phyloP scores from a whole-genome alignment of 1,139 yeast species.

The Saccharomycopsis crataegensis region DNA sequence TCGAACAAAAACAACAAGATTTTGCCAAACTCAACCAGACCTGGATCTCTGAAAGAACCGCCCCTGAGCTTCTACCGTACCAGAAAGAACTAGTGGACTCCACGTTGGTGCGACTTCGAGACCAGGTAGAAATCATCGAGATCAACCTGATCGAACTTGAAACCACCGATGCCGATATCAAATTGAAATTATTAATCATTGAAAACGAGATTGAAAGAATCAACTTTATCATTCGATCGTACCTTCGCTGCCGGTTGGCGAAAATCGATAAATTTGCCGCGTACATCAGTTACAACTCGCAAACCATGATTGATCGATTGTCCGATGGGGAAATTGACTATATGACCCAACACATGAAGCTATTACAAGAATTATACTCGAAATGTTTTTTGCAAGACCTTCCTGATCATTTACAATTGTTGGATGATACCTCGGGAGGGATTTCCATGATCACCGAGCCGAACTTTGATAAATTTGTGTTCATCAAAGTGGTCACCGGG shows the following conservation, averaged over 20 bases:
- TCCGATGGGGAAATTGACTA: slow-evolving; percentile 58
- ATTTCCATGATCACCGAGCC: slow-evolving; percentile 77
- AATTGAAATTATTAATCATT: slow-evolving; percentile 71
- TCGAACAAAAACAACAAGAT: slow-evolving; percentile 28
- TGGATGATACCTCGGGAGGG: slow-evolving; percentile 75
- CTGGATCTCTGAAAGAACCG: slow-evolving; percentile 79
- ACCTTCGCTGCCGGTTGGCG: slow-evolving; percentile 66
- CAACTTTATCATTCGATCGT: slow-evolving; percentile 70
- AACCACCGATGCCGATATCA: slow-evolving; percentile 49
- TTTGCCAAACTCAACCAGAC: slow-evolving; percentile 43
- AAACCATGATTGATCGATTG: slow-evolving; percentile 30
- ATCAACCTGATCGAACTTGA: slow-evolving; percentile 46
- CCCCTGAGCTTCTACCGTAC: slow-evolving; percentile 78
- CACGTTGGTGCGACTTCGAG: slow-evolving; percentile 50
- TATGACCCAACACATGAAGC: slow-evolving; percentile 55
- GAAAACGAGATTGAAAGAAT: slow-evolving; percentile 90
- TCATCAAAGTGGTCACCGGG: slow-evolving; percentile 48
- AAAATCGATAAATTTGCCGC: slow-evolving; percentile 67
- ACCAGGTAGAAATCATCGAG: slow-evolving; percentile 69
- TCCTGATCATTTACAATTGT: slow-evolving; percentile 59
- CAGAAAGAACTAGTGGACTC: slow-evolving; percentile 51
- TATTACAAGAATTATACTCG: slow-evolving; percentile 60
- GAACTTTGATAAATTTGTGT: slow-evolving; percentile 67
- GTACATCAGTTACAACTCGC: slow-evolving; percentile 32
- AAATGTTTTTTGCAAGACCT: slow-evolving; percentile 57